phyloP scores from a whole-genome alignment of 2,329 filamentous ascomycete species.

The Botrytis deweyae region DNA sequence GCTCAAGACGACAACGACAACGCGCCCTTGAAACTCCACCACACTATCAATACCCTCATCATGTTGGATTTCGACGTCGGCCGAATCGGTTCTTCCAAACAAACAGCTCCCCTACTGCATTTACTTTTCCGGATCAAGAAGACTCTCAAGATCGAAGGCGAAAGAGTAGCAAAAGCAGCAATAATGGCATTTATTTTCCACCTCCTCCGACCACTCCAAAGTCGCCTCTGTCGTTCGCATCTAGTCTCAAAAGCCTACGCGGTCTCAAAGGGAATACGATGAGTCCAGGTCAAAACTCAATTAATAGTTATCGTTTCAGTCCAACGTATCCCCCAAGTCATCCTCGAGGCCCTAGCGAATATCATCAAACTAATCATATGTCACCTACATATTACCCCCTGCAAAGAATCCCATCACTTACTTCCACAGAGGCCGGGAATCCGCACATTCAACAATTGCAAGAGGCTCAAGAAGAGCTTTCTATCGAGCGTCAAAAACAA shows the following conservation, averaged over 20 bases:
- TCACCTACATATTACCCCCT: slow-evolving; percentile 7
- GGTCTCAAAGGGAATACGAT: neutral
- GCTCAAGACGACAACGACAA: neutral
- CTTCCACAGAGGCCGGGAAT: slow-evolving; percentile 2
- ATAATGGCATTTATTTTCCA: slow-evolving; percentile 6
- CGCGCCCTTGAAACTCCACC: neutral
- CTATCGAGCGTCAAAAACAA: slow-evolving; percentile 8
- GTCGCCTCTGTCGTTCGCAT: slow-evolving; percentile 2
- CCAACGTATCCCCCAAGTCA: neutral
- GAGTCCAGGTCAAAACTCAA: neutral
- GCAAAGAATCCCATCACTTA: slow-evolving; percentile 5
- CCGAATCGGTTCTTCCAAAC: neutral
- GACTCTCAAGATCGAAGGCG: neutral
- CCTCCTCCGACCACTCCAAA: slow-evolving; percentile 18
- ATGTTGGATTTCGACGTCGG: slow-evolving; percentile 10
- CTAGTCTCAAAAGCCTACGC: neutral
- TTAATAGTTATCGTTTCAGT: neutral
- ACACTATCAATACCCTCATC: slow-evolving; percentile 16
- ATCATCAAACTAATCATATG: neutral
- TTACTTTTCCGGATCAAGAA: neutral
- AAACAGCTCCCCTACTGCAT: neutral
- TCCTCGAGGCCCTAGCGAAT: neutral
- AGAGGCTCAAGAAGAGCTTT: slow-evolving; percentile 10
- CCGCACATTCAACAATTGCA: slow-evolving; percentile 12
- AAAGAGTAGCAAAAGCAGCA: neutral